Conservation (phyloP, 768 basidiomycete genomes). For the Lenzites betulinus region DNA sequence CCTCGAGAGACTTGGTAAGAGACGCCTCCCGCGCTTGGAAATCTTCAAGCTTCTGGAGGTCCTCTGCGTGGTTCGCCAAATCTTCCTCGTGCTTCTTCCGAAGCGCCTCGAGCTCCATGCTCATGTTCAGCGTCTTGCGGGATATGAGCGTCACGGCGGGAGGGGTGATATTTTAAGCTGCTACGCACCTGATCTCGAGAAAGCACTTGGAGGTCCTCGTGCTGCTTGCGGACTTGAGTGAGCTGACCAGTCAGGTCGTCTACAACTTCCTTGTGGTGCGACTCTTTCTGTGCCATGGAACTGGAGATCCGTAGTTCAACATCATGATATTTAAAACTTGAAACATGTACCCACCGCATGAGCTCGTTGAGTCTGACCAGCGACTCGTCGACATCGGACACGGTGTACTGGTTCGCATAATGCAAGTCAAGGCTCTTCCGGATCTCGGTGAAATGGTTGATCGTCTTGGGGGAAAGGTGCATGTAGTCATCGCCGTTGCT, state of each 20-base stretch:
- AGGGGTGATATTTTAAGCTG: slow-evolving; percentile 13
- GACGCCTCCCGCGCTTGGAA: slow-evolving; percentile 57
- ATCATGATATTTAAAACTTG: not conserved
- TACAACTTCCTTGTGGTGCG: slow-evolving; percentile 80
- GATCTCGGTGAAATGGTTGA: slow-evolving; percentile 73
- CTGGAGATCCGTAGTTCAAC: slow-evolving; percentile 40
- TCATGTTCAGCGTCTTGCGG: slow-evolving; percentile 78
- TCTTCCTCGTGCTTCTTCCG: slow-evolving; percentile 60
- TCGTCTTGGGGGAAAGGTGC: slow-evolving; percentile 68
- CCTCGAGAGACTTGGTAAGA: slow-evolving; percentile 50
- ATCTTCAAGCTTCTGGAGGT: slow-evolving; percentile 46
- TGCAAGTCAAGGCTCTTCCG: slow-evolving; percentile 63
- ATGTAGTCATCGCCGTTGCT: slow-evolving; percentile 31
- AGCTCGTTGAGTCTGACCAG: slow-evolving; percentile 85
- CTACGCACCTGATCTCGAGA: slow-evolving; percentile 77
- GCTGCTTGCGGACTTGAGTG: slow-evolving; percentile 67
- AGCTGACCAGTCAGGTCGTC: slow-evolving; percentile 72
- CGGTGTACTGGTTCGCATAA: slow-evolving; percentile 29
- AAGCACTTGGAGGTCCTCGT: slow-evolving; percentile 78
- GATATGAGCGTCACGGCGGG: not conserved
- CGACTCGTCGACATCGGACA: slow-evolving; percentile 62
- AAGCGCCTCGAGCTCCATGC: slow-evolving; percentile 78
- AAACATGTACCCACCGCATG: slow-evolving; percentile 68
- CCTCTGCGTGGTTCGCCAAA: slow-evolving; percentile 33
- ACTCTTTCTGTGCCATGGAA: slow-evolving; percentile 98